phyloP scores from a whole-genome alignment of 2,329 filamentous ascomycete genomes.

The Ophiocordyceps polyrhachis-furcata region DNA sequence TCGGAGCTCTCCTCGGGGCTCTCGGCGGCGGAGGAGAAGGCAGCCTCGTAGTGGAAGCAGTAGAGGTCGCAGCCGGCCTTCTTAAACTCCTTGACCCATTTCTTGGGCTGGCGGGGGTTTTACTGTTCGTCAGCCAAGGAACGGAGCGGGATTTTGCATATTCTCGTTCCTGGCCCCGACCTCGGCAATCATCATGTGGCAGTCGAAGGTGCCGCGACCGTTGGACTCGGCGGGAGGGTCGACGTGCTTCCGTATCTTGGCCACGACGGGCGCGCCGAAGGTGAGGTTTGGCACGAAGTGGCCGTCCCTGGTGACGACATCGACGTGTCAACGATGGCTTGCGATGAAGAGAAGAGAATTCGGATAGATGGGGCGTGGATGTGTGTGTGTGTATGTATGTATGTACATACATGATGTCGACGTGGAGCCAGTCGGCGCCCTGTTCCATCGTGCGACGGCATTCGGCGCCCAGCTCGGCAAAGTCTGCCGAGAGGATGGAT shows the following conservation, averaged over 20 bases:
- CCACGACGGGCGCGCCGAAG: constrained; percentile 86
- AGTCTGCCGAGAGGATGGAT: constrained; percentile 96
- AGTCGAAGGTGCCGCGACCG: constrained; percentile 88
- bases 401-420: constrained; percentile 65
- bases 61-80: constrained; percentile 94
- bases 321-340: background rate
- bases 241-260: constrained; percentile 78
- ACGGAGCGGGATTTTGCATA: background rate
- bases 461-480: constrained; percentile 69
- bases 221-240: constrained; percentile 48
- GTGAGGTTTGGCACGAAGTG: constrained; percentile 99
- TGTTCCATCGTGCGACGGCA: constrained; percentile 73
- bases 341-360: background rate
- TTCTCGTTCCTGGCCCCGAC: constrained; percentile 20
- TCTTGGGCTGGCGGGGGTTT: constrained; percentile 52
- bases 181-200: constrained; percentile 99
- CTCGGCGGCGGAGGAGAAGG: constrained; percentile 72
- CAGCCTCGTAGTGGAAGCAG: constrained; percentile 98
- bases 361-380: no score
- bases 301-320: constrained; percentile 54
- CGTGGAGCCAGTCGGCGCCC: constrained; percentile 83
- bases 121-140: background rate
- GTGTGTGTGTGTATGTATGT: no score
- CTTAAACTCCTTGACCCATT: constrained; percentile 93
- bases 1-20: constrained; percentile 52